Conservation (phyloP, 2,329 filamentous ascomycete species). For the Thelonectria blattea region DNA sequence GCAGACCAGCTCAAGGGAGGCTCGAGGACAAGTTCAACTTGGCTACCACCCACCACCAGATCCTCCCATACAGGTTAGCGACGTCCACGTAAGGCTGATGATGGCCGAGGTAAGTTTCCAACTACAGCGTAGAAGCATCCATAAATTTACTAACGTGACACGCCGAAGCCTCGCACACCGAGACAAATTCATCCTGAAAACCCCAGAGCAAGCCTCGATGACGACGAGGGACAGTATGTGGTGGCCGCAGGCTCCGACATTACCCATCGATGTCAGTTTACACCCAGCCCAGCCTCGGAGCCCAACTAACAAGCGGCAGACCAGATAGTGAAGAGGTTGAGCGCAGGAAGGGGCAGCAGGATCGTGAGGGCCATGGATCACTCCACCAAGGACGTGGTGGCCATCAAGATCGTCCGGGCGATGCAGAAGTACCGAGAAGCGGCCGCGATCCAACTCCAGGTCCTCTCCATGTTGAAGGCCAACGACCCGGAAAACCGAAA, state of each 20-base stretch:
- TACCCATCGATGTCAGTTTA: conserved; percentile 25
- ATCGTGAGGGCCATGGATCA: conserved; percentile 94
- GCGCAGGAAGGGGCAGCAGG: conserved; percentile 97
- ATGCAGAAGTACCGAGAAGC: conserved; percentile 98
- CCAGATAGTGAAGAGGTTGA: conserved; percentile 85
- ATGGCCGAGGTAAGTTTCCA: conserved; percentile 23
- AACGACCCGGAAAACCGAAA: conserved; percentile 94
- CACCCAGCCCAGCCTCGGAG: too few relatives aligned
- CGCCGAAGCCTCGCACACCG: too few relatives aligned
- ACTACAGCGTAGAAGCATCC: too few relatives aligned
- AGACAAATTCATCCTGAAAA: conserved; percentile 43
- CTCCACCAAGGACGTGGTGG: conserved; percentile 77
- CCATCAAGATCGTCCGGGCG: conserved; percentile 97
- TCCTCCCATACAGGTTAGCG: conserved; percentile 87
- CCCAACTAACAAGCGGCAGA: conserved; percentile 57
- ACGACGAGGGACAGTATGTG: conserved; percentile 97
- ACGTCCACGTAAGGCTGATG: conserved; percentile 62
- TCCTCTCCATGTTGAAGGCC: conserved; percentile 87
- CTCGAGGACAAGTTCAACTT: too few relatives aligned
- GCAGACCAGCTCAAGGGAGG: too few relatives aligned
- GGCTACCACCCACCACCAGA: conserved; percentile 83
- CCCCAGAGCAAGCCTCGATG: conserved; percentile 80
- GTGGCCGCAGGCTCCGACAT: conserved; percentile 52
- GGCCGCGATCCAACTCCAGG: conserved; percentile 90
- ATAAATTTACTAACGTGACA: too few relatives aligned